A percentile compares a stretch with the other conserved stretches of the same genome.
These are phyloP conservation scores for Colletotrichum scovillei DNA, from an alignment of 2,329 filamentous ascomycete species.

Conservation along the genomic window DNA sequence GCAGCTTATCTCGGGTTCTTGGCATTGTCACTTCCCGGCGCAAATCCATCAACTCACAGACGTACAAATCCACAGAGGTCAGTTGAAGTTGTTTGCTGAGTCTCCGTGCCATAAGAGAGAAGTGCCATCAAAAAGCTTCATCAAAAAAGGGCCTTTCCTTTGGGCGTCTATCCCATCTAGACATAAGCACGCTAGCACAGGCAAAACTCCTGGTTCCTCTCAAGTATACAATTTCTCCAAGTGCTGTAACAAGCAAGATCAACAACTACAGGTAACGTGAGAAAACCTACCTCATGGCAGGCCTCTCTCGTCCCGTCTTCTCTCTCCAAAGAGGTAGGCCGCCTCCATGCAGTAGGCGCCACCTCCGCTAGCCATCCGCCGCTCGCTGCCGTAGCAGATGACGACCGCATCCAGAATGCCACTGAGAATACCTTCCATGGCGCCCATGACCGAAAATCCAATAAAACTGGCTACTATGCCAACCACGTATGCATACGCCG, in stretches of 20 bases:
- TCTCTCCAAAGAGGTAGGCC: slow-evolving; percentile 84
- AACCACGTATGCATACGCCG: slow-evolving; percentile 93
- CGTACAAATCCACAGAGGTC: not conserved
- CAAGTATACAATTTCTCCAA: slow-evolving; percentile 5
- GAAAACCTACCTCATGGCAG: slow-evolving; percentile 26
- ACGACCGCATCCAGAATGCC: slow-evolving; percentile 90
- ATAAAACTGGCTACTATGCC: slow-evolving; percentile 93
- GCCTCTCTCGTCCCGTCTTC: slow-evolving; percentile 49
- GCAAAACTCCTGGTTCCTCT: not conserved
- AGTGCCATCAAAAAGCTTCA: not conserved
- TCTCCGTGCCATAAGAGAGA: not conserved
- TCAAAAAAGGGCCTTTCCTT: not conserved
- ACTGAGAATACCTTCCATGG: slow-evolving; percentile 88
- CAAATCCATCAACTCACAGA: not conserved
- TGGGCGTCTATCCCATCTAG: slow-evolving; percentile 14
- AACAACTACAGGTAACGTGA: not conserved
- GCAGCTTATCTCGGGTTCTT: not conserved
- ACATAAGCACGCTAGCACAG: slow-evolving; percentile 6
- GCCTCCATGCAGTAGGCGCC: slow-evolving; percentile 93
- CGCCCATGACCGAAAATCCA: slow-evolving; percentile 91
- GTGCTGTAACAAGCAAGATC: slow-evolving; percentile 1
- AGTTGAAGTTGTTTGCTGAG: not conserved
- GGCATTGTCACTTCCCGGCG: not conserved
- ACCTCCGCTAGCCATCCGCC: slow-evolving; percentile 72
- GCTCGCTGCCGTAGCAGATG: slow-evolving; percentile 94